phyloP scores from a whole-genome alignment of 345 rosid species.

The Pseudoturritis turrita region DNA sequence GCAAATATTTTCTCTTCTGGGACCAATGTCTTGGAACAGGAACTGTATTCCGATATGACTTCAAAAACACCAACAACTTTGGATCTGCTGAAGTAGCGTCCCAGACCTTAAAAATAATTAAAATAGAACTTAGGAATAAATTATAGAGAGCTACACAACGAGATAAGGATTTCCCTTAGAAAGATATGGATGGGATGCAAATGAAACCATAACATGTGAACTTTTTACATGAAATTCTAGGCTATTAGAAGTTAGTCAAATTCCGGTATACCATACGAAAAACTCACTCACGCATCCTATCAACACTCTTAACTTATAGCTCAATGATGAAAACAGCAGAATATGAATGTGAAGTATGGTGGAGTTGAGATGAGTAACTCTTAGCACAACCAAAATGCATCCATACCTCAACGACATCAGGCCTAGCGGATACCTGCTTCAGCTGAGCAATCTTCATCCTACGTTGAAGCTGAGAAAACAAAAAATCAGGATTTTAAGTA shows the following conservation, averaged over 20 bases:
- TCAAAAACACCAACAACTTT: conserved; percentile 85
- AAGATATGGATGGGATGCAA: neutral
- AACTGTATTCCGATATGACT: conserved; percentile 90
- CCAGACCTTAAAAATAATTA: conserved; percentile 74
- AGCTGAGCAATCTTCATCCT: conserved; percentile 95
- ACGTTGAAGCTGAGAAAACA: conserved; percentile 63
- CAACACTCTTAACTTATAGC: neutral
- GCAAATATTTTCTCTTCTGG: conserved; percentile 97
- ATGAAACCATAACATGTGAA: neutral
- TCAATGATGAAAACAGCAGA: neutral
- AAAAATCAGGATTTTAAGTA: neutral
- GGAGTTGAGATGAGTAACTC: neutral
- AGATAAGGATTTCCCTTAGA: neutral
- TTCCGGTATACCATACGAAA: neutral
- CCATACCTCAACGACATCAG: conserved; percentile 96
- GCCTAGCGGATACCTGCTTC: conserved; percentile 90
- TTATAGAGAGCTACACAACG: neutral
- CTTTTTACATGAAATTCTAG: neutral
- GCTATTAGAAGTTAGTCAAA: too few species aligned
- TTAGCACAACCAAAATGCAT: neutral
- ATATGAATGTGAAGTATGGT: neutral
- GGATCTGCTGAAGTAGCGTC: conserved; percentile 99
- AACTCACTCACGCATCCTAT: neutral
- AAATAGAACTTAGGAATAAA: neutral
- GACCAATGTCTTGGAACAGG: conserved; percentile 99